Conservation (phyloP, 1,284 basidiomycete genomes). For the Exobasidium rhododendri region DNA sequence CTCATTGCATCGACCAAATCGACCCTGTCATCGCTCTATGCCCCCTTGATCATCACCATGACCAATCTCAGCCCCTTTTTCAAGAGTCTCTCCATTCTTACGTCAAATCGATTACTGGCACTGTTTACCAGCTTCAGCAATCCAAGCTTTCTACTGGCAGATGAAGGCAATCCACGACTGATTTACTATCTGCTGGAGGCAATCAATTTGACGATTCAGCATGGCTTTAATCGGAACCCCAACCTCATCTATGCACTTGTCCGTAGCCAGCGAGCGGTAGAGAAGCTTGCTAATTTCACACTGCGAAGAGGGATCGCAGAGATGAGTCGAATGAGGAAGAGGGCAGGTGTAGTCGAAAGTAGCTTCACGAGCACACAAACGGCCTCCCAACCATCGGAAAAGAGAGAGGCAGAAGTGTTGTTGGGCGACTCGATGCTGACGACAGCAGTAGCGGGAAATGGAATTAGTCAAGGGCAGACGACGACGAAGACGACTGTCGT, state of each 20-base stretch:
- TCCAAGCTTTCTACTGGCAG: conserved; percentile 80
- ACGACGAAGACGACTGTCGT: neutral
- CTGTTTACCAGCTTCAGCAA: conserved; percentile 85
- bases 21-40: conserved; percentile 60
- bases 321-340: conserved; percentile 58
- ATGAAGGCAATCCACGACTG: conserved; percentile 87
- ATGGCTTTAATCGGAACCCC: conserved; percentile 66
- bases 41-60: conserved; percentile 79
- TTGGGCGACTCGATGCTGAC: too few species aligned
- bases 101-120: conserved; percentile 77
- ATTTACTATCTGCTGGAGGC: conserved; percentile 90
- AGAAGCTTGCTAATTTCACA: conserved; percentile 83
- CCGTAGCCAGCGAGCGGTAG: conserved; percentile 64
- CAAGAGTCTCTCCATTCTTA: conserved; percentile 69
- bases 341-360: conserved; percentile 6
- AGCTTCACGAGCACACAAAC: neutral
- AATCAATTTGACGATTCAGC: conserved; percentile 74
- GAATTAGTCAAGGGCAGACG: neutral
- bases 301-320: conserved; percentile 76
- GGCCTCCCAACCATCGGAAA: neutral
- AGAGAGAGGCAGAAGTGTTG: neutral
- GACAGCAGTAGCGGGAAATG: neutral
- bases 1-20: conserved; percentile 73
- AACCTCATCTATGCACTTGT: conserved; percentile 83
- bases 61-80: conserved; percentile 84